Percentiles rank a stretch among this genome's conserved stretches.
These are phyloP conservation scores for Phytophthora tentaculata DNA, from an alignment of 352 stramenopile genomes.

Conservation along the genomic window DNA sequence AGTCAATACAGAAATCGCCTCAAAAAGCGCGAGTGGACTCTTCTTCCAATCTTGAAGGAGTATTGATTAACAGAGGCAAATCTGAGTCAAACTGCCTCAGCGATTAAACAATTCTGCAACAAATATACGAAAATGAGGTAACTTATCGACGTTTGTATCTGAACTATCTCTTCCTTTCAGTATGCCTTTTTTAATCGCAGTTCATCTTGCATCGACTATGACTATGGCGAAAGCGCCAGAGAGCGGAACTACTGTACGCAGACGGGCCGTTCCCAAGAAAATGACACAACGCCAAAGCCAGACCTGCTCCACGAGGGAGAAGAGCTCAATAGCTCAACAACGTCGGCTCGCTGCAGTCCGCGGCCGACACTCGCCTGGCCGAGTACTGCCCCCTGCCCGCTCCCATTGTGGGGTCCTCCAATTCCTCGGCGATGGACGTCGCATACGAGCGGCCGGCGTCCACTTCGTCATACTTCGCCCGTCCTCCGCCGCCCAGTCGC, in stretches of 20 bases:
- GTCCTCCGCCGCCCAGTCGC: constrained; percentile 26
- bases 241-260: constrained; percentile 25
- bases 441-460: constrained; percentile 41
- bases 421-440: constrained; percentile 29
- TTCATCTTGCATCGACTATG: constrained; percentile 10
- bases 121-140: neutral
- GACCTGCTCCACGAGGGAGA: constrained; percentile 26
- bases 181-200: constrained; percentile 2
- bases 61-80: neutral
- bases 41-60: neutral
- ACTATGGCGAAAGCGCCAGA: constrained; percentile 21
- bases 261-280: constrained; percentile 21
- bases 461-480: constrained; percentile 44
- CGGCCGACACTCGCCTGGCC: constrained; percentile 26
- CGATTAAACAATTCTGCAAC: neutral
- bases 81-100: neutral
- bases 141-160: neutral
- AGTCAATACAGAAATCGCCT: neutral
- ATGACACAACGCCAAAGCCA: constrained; percentile 37
- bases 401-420: constrained; percentile 22
- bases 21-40: neutral
- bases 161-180: constrained; percentile 17
- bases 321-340: constrained; percentile 6
- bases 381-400: constrained; percentile 16
- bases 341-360: constrained; percentile 4